These are phyloP conservation scores for Penicillium verrucosum DNA, from an alignment of 2,329 filamentous ascomycete species.

Conservation along the genomic window DNA sequence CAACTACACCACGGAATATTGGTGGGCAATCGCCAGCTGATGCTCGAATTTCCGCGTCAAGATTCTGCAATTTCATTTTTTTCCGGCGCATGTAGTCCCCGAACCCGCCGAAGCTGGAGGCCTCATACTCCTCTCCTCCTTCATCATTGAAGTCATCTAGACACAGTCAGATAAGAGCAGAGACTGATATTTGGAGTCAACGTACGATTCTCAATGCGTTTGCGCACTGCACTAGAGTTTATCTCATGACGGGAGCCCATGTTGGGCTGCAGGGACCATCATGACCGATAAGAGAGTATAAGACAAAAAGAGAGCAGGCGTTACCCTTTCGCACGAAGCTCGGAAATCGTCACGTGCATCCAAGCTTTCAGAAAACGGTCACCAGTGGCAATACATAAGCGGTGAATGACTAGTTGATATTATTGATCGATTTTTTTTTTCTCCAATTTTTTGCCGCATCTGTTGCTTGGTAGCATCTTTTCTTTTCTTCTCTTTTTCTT, in stretches of 20 bases:
- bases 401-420: conserved; percentile 10
- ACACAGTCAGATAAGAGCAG: conserved; percentile 11
- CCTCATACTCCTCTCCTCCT: conserved; percentile 84
- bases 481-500: conserved; percentile 18
- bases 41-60: conserved; percentile 76
- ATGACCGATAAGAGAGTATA: conserved; percentile 15
- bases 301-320: not conserved
- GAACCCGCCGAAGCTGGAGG: conserved; percentile 84
- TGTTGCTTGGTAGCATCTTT: conserved; percentile 23
- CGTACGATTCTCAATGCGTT: conserved; percentile 59
- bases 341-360: conserved; percentile 11
- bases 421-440: conserved; percentile 18
- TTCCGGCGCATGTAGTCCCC: conserved; percentile 90
- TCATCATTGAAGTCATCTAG: conserved; percentile 72
- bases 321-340: not conserved
- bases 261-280: conserved; percentile 24
- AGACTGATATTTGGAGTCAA: conserved; percentile 4
- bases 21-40: conserved; percentile 67
- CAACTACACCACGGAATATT: conserved; percentile 88
- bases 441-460: conserved; percentile 10
- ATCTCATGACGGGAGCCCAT: conserved; percentile 63
- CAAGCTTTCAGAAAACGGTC: conserved; percentile 16
- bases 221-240: conserved; percentile 59
- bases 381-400: conserved; percentile 13
- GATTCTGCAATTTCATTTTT: conserved; percentile 94